Evolutionary conservation across 2,329 filamentous ascomycete genomes (phyloP).

Genomic region (Colletotrichum magnum): DNA sequence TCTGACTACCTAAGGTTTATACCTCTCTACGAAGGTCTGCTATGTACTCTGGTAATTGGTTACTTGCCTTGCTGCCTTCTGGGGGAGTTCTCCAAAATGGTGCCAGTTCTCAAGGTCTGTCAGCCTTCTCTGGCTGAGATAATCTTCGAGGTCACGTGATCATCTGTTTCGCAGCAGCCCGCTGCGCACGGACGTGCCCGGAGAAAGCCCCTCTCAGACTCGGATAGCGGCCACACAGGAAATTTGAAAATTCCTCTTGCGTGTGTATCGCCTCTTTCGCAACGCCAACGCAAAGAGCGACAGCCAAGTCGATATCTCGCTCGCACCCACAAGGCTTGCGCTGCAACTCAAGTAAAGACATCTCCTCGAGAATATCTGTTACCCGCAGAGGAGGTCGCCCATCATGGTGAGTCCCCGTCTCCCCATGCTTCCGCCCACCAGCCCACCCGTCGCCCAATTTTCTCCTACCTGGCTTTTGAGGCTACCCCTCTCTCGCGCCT

Average conservation of each 20-base stretch:
- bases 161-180: slow-evolving; percentile 3
- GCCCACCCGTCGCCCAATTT: slow-evolving; percentile 15
- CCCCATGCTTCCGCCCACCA: neutral
- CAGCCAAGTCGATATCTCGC: slow-evolving; percentile 54
- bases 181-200: slow-evolving; percentile 33
- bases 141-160: slow-evolving; percentile 52
- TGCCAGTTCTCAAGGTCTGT: too few relatives aligned
- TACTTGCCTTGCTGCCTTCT: too few relatives aligned
- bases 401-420: slow-evolving; percentile 45
- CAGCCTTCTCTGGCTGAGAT: slow-evolving; percentile 45
- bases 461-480: slow-evolving; percentile 21
- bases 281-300: slow-evolving; percentile 52
- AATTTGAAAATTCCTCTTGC: slow-evolving; percentile 60
- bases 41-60: too few relatives aligned
- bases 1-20: neutral
- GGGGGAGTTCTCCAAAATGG: too few relatives aligned
- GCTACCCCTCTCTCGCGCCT: slow-evolving; percentile 68
- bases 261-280: slow-evolving; percentile 48
- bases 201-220: slow-evolving; percentile 58
- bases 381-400: slow-evolving; percentile 64
- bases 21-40: too few relatives aligned
- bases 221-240: slow-evolving; percentile 62
- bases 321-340: slow-evolving; percentile 53
- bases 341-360: slow-evolving; percentile 50
- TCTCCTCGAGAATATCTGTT: slow-evolving; percentile 52